Evolutionary conservation across 2,329 filamentous ascomycete genomes (phyloP), one percentile per base, ranked within the genome.

Genomic region (Ramichloridium luteum): DNA sequence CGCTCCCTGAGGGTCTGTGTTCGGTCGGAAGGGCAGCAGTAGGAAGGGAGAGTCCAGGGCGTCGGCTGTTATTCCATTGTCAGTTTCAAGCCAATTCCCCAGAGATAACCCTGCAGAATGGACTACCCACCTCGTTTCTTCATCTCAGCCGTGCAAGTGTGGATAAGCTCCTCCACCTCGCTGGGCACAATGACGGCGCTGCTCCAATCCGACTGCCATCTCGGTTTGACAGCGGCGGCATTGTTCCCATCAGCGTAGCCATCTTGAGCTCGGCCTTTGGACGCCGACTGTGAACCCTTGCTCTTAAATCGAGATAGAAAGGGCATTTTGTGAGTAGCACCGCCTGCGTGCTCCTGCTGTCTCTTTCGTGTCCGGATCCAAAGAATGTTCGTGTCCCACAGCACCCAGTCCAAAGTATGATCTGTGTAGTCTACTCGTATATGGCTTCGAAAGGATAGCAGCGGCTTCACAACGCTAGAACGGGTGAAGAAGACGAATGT

Each of bases 1-100:
- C 39, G 92, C 85, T 31, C 83, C 82, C 57, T 82, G 90, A 26
- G 88, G 80, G 54, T 98, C 85, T 41, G 86, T 90, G 16, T 82
- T 84, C 13, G 88, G 90, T 48, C 90, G 80, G 60, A 94, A 98
- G 9, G 90, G 90, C 3, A 98, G 71, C 6, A 98, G 76, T 16
- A 96, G 71, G 57, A 98, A 96, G 1, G 90, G 90, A 38, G 80
- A 77, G 55, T 94, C 79, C 49, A 96, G 77, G 44, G 78, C 85
- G 93, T 57, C 44, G 31, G 38, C 54, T 52, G 34, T 27, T 18
- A 12, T n/a, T n/a, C n/a, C 6, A 15, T 28, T 30, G 32, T 43
- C 31, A 43, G 37, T 28, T 14, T 20, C 14, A 10, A 9, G 16
- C 12, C 9, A 8, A 13, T 12, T 9, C 27, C 30, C 16, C 16